Base-by-base conservation (phyloP, 331 rosid species). In the Pyracantha coccinea region DNA sequence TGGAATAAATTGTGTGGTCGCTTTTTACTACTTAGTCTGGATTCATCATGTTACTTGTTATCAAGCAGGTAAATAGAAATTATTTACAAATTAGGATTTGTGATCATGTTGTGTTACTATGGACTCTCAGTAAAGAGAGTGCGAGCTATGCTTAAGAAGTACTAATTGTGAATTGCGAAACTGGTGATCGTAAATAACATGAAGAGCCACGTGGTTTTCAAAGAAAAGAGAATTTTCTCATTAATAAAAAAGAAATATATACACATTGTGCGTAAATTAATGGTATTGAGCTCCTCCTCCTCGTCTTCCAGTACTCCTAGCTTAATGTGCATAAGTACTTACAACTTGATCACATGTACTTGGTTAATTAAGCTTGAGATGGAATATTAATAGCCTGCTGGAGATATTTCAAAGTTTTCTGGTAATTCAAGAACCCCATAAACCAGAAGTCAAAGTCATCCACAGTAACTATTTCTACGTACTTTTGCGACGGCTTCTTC, bases 371-470 rank as follows among this genome's bases (percentile, higher is more conserved):
- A 73, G n/a, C 38, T 57, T 9, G 15, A 23, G 24, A 28, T 24
- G 68, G 28, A 65, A 33, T 55, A 53, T 19, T 20, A 55, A 88
- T 28, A 11, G 78, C 85, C 28, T 79, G 79, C 71, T 80, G 78
- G 24, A 92, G 83, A 84, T 78, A 72, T 64, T 75, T 88, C 45
- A 80, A 62, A 19, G 90, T 77, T 69, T 84, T 86, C n/a, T 77
- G 71, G 80, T 79, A 76, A 12, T 82, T 82, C 6, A 83, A 52
- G 79, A 89, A 85, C 7, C 88, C 87, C 93, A 88, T 85, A 20
- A 92, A 84, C 93, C 93, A 88, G 90, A 92, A 89, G 47, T 89
- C 97, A 69, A 83, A 92, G 14, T 82, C 60, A 71, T 92, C 96
- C 35, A 60, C 85, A 0, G 89, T 88, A 6, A 80, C 86, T 72